Percentiles rank a stretch among this genome's conserved stretches.
These are phyloP conservation scores for Lepidium sativum DNA, from an alignment of 345 rosid species.

Conservation along the genomic window DNA sequence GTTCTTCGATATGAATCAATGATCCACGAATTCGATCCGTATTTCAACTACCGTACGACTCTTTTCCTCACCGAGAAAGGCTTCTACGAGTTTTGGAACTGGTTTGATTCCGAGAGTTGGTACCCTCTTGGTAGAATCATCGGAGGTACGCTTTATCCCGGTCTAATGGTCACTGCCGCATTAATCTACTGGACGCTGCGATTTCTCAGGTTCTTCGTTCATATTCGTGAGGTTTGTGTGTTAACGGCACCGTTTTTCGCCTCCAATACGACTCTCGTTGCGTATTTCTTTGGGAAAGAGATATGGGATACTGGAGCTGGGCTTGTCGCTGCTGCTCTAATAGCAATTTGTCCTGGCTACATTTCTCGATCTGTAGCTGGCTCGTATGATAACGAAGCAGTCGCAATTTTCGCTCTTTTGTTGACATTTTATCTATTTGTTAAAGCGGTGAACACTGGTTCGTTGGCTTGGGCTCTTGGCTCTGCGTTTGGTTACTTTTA, in stretches of 20 bases:
- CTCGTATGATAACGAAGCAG: slow-evolving; percentile 92
- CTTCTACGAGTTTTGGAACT: slow-evolving; percentile 96
- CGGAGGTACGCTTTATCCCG: slow-evolving; percentile 93
- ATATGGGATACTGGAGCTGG: slow-evolving; percentile 97
- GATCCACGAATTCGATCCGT: slow-evolving; percentile 99
- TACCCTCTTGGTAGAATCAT: slow-evolving; percentile 96
- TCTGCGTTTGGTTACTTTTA: slow-evolving; percentile 97
- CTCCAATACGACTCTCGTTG: slow-evolving; percentile 84
- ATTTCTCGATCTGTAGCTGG: slow-evolving; percentile 96
- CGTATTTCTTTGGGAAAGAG: slow-evolving; percentile 96
- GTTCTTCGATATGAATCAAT: slow-evolving; percentile 95
- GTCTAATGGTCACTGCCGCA: slow-evolving; percentile 92
- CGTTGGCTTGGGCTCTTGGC: slow-evolving; percentile 76
- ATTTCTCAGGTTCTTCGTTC: slow-evolving; percentile 72
- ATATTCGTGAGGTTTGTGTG: slow-evolving; percentile 96
- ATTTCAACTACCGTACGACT: slow-evolving; percentile 89
- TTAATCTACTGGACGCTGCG: slow-evolving; percentile 59
- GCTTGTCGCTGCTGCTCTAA: slow-evolving; percentile 80
- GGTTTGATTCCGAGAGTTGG: slow-evolving; percentile 98
- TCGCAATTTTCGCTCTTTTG: slow-evolving; percentile 83
- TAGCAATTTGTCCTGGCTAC: slow-evolving; percentile 96
- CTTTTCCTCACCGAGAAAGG: slow-evolving; percentile 77
- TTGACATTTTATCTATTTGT: slow-evolving; percentile 85
- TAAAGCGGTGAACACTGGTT: slow-evolving; percentile 90
- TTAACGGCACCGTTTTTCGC: slow-evolving; percentile 96